Base-by-base conservation (phyloP, 306 rosid genomes). In the Neltuma alba region DNA sequence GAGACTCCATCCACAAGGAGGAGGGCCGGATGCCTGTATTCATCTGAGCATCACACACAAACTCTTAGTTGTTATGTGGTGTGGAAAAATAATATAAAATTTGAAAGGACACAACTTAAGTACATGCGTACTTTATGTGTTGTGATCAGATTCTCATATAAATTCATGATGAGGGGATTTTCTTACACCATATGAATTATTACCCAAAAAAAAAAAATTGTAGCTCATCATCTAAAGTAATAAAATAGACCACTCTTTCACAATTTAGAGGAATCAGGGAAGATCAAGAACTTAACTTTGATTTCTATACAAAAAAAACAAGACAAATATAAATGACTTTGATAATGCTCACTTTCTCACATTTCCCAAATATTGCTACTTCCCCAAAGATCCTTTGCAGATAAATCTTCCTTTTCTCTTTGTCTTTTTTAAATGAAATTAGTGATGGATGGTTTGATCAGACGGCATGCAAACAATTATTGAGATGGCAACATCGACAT, bases 1-100 rank as follows among this genome's bases (percentile, higher is more conserved):
- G 99, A 96, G 64, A 96, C 99, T 81, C 99, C 99, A 74, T 96
- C 99, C 9, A 96, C 99, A 69, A 96, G 95, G 15, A 96, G 63
- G 37, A 96, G 97, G n/a, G 99, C 98, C 1, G 99, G 99, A 80
- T 96, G 99, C 70, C 76, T 78, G 83, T 91, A 93, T 9, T 90
- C 73, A 81, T 96, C 99, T 95, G 94, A 84, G 65, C 68, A 58
- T 80, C 80, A 64, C 65, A 82, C n/a, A 7, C 21, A 57, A 76
- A 81, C 75, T 45, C 72, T 80, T 37, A 85, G 81, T 9, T 58
- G 33, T 72, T 66, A 69, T 76, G 13, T 48, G 15, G 2, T n/a
- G n/a, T n/a, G n/a, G 0, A 31, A 74, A 60, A 4, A 3, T 34
- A 7, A 4, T 1, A 34, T 34, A 18, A 65, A 20, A 36, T 36